Evolutionary conservation across 371 early-diverging fungal genomes (phyloP).

Genomic region (Apophysomyces variabilis): DNA sequence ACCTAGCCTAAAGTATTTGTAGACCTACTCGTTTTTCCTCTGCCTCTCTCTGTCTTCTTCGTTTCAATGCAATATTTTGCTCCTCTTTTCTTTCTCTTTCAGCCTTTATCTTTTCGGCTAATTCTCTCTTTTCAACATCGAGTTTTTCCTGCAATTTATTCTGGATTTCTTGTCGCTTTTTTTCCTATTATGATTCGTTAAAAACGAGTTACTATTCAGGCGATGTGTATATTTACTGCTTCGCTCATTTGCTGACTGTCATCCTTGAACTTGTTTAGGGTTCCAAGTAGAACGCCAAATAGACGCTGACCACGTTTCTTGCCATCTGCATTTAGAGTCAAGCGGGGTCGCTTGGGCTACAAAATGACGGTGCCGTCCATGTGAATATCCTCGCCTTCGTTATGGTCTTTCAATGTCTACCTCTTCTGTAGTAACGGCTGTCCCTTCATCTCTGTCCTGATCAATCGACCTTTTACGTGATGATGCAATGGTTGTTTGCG

Average conservation of each 20-base stretch:
- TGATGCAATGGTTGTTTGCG: slow-evolving; percentile 17
- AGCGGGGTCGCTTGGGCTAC: slow-evolving; percentile 38
- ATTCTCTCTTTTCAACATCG: slow-evolving; percentile 48
- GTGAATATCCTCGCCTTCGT: background rate
- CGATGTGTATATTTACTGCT: slow-evolving; percentile 37
- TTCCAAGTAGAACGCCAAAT: slow-evolving; percentile 61
- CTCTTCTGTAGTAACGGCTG: slow-evolving; percentile 9
- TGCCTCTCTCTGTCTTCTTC: slow-evolving; percentile 25
- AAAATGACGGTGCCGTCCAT: background rate
- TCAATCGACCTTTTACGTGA: slow-evolving; percentile 29
- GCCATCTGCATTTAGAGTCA: slow-evolving; percentile 31
- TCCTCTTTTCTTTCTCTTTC: slow-evolving; percentile 47
- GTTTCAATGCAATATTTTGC: slow-evolving; percentile 24
- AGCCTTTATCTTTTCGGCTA: slow-evolving; percentile 42
- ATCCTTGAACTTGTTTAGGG: slow-evolving; percentile 62
- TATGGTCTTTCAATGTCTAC: background rate
- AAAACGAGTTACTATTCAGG: background rate
- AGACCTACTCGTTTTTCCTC: slow-evolving; percentile 40
- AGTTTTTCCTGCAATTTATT: slow-evolving; percentile 54
- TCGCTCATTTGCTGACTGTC: slow-evolving; percentile 47
- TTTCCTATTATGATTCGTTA: slow-evolving; percentile 38
- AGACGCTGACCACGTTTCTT: slow-evolving; percentile 56
- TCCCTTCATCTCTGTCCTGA: slow-evolving; percentile 11
- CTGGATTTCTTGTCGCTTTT: slow-evolving; percentile 55
- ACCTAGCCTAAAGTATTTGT: background rate